Percentiles rank a stretch among this genome's conserved stretches.
Conservation (phyloP, 306 rosid genomes). For the Fragaria vesca region DNA sequence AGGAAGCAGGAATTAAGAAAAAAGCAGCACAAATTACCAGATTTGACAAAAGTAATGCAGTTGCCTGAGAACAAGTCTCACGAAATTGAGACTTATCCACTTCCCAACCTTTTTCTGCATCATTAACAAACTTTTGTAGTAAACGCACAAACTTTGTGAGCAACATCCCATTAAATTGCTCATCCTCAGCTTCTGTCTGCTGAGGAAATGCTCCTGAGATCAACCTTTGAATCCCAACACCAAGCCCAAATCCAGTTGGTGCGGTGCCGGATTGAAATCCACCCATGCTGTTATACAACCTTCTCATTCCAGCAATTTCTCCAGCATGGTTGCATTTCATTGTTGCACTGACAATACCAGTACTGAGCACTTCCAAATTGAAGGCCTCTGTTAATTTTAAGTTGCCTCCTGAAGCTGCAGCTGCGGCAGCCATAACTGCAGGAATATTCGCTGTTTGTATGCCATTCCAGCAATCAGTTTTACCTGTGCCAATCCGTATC, state of each 20-base stretch:
- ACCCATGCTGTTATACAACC: slow-evolving; percentile 93
- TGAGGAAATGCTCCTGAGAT: slow-evolving; percentile 91
- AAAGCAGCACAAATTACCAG: slow-evolving; percentile 52
- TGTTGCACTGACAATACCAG: slow-evolving; percentile 84
- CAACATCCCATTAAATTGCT: slow-evolving; percentile 76
- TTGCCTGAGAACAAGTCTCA: slow-evolving; percentile 96
- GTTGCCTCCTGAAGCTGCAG: slow-evolving; percentile 94
- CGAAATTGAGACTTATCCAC: slow-evolving; percentile 86
- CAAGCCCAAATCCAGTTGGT: slow-evolving; percentile 71
- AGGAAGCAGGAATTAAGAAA: slow-evolving; percentile 17
- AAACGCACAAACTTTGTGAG: slow-evolving; percentile 83
- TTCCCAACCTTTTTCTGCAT: slow-evolving; percentile 86
- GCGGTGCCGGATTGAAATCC: slow-evolving; percentile 72
- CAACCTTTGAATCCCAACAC: slow-evolving; percentile 86
- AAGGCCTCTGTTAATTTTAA: slow-evolving; percentile 84
- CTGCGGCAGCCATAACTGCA: slow-evolving; percentile 96
- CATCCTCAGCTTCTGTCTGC: slow-evolving; percentile 77
- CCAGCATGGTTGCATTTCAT: slow-evolving; percentile 97
- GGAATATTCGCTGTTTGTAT: slow-evolving; percentile 86
- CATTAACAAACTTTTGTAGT: slow-evolving; percentile 89
- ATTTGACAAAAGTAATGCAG: slow-evolving; percentile 89
- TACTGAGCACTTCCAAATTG: slow-evolving; percentile 91
- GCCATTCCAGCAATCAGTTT: slow-evolving; percentile 82
- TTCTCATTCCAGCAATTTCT: slow-evolving; percentile 99
- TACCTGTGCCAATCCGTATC: slow-evolving; percentile 86